These are phyloP conservation scores for Lyophyllum decastes DNA, from an alignment of 768 basidiomycete species.

Conservation along the genomic window DNA sequence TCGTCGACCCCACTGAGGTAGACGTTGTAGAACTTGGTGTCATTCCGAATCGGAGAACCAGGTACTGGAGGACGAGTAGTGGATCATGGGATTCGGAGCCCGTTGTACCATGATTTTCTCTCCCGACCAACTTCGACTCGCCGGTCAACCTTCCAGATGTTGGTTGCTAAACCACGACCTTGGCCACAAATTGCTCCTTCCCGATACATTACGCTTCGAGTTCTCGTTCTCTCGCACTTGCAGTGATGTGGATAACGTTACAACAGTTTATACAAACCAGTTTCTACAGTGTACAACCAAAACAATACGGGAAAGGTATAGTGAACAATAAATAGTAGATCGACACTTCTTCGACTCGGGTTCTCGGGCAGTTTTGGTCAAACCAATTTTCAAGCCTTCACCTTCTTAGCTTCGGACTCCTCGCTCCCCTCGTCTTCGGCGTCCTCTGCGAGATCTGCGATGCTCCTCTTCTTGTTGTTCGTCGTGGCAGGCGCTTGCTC, in stretches of 20 bases:
- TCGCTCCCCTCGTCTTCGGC: slow-evolving; percentile 23
- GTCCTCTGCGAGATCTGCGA: slow-evolving; percentile 31
- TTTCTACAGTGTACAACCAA: slow-evolving; percentile 17
- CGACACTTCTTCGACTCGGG: slow-evolving; percentile 5
- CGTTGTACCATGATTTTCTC: slow-evolving; percentile 56
- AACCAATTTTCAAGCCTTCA: slow-evolving; percentile 33
- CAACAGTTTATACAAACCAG: not conserved
- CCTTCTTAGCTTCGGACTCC: slow-evolving; percentile 40
- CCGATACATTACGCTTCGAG: not conserved
- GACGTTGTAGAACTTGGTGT: slow-evolving; percentile 67
- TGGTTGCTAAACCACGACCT: not conserved
- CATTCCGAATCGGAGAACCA: slow-evolving; percentile 58
- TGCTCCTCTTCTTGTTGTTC: slow-evolving; percentile 35
- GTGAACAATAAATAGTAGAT: slow-evolving; percentile 21
- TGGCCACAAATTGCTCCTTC: not conserved
- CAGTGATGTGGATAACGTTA: slow-evolving; percentile 5
- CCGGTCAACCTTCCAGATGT: not conserved
- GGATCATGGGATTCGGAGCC: slow-evolving; percentile 59
- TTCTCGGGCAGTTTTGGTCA: not conserved
- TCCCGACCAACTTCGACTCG: not conserved
- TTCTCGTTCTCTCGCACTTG: slow-evolving; percentile 4
- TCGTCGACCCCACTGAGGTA: slow-evolving; percentile 70
- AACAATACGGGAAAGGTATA: slow-evolving; percentile 18
- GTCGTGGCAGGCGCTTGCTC: slow-evolving; percentile 15
- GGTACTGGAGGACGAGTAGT: slow-evolving; percentile 44